These are phyloP conservation scores for Eucalyptus regnans DNA, from an alignment of 345 rosid species.

Conservation along the genomic window DNA sequence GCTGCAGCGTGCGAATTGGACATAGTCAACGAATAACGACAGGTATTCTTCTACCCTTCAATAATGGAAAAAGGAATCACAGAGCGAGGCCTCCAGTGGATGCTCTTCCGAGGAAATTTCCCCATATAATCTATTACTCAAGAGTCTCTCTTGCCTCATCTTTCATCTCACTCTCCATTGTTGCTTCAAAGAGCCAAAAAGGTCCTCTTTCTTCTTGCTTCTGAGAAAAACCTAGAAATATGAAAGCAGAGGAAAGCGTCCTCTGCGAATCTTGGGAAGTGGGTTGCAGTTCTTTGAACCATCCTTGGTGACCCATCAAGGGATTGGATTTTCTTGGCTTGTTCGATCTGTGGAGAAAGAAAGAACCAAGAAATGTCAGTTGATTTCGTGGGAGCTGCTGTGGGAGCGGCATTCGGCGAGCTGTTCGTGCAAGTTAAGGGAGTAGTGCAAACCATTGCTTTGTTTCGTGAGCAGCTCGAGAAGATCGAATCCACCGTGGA, in stretches of 20 bases:
- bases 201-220: neutral
- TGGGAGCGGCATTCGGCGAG: neutral
- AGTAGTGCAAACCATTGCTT: too few species aligned
- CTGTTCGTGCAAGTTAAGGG: too few species aligned
- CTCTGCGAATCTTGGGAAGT: neutral
- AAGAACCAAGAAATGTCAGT: neutral
- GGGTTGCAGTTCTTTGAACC: neutral
- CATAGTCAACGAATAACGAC: neutral
- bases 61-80: neutral
- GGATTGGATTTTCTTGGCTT: neutral
- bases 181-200: neutral
- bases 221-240: neutral
- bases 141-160: rapidly evolving
- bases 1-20: rapidly evolving
- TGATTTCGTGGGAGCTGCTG: neutral
- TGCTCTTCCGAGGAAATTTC: neutral
- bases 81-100: neutral
- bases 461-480: too few species aligned
- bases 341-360: neutral
- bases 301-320: neutral
- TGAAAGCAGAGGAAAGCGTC: neutral
- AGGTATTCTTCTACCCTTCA: neutral
- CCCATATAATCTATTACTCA: neutral
- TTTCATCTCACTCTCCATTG: neutral
- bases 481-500: too few species aligned